Conservation (phyloP, 768 basidiomycete genomes). For the Lentinula lateritia region DNA sequence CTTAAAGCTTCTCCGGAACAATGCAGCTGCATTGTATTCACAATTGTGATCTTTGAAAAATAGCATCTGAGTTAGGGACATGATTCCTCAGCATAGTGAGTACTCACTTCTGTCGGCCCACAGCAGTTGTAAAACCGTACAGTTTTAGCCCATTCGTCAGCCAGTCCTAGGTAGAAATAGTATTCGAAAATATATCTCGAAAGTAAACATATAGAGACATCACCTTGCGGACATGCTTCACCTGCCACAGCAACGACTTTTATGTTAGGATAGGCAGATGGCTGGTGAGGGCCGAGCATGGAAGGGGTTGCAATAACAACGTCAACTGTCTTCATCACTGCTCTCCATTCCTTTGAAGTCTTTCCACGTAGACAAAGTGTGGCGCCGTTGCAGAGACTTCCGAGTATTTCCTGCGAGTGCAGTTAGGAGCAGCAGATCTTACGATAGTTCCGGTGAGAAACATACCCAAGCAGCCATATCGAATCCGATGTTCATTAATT, state of each 20-base stretch:
- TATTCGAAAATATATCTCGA: background rate
- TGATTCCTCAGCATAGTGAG: background rate
- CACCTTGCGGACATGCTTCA: constrained; percentile 38
- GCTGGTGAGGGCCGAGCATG: constrained; percentile 34
- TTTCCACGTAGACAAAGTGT: constrained; percentile 41
- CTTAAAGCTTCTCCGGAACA: constrained; percentile 31
- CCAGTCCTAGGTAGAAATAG: constrained; percentile 19
- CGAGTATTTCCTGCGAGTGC: constrained; percentile 29
- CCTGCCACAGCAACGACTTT: constrained; percentile 37
- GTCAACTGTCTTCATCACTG: constrained; percentile 36
- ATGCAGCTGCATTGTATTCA: constrained; percentile 51
- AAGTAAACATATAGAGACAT: constrained; percentile 8
- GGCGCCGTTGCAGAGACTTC: constrained; percentile 36
- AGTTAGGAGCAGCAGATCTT: background rate
- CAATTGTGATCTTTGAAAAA: constrained; percentile 41
- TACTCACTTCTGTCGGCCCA: constrained; percentile 48
- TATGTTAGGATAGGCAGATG: constrained; percentile 36
- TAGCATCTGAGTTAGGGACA: too few relatives aligned
- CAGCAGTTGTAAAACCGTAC: constrained; percentile 47
- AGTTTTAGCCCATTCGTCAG: constrained; percentile 39
- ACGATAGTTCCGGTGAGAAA: background rate
- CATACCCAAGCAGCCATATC: constrained; percentile 40
- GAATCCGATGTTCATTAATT: constrained; percentile 40
- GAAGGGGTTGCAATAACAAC: constrained; percentile 42
- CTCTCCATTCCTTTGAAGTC: constrained; percentile 33